phyloP scores from a whole-genome alignment of 2,329 filamentous ascomycete genomes.

The Xylariomycetidae sp. region DNA sequence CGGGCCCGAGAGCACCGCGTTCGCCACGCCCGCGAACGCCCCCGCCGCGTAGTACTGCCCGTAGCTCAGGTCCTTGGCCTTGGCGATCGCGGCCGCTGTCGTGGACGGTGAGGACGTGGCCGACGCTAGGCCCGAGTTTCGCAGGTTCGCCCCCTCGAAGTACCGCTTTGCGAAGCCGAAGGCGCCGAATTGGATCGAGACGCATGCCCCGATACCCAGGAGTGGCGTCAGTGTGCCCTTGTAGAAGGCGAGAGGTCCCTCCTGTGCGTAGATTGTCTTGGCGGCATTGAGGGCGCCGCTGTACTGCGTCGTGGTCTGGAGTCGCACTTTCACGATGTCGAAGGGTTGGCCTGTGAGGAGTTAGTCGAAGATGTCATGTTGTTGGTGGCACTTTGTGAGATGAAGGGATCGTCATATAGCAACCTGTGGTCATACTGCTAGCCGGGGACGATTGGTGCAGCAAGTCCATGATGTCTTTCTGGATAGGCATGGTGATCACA shows the following conservation, averaged over 20 bases:
- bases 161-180: conserved; percentile 88
- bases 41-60: conserved; percentile 84
- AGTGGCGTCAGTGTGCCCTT: conserved; percentile 95
- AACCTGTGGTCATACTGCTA: too few species aligned
- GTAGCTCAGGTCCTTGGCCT: conserved; percentile 61
- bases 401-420: too few species aligned
- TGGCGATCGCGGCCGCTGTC: conserved; percentile 50
- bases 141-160: conserved; percentile 71
- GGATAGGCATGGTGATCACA: too few species aligned
- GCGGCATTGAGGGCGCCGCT: conserved; percentile 74
- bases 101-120: too few species aligned
- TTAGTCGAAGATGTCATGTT: too few species aligned
- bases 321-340: conserved; percentile 95
- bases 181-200: conserved; percentile 96
- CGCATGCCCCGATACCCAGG: conserved; percentile 92
- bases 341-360: conserved; percentile 66
- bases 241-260: conserved; percentile 86
- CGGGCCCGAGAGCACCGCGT: conserved; percentile 79
- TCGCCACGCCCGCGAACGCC: conserved; percentile 87
- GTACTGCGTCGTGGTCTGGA: conserved; percentile 85
- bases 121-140: too few species aligned
- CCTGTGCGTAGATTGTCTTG: conserved; percentile 75
- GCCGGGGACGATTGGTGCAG: too few species aligned
- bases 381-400: too few species aligned
- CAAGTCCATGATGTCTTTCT: too few species aligned